Evolutionary conservation across 306 rosid species (phyloP), one percentile per base, ranked within the genome.

Genomic region (Cucurbita maxima): DNA sequence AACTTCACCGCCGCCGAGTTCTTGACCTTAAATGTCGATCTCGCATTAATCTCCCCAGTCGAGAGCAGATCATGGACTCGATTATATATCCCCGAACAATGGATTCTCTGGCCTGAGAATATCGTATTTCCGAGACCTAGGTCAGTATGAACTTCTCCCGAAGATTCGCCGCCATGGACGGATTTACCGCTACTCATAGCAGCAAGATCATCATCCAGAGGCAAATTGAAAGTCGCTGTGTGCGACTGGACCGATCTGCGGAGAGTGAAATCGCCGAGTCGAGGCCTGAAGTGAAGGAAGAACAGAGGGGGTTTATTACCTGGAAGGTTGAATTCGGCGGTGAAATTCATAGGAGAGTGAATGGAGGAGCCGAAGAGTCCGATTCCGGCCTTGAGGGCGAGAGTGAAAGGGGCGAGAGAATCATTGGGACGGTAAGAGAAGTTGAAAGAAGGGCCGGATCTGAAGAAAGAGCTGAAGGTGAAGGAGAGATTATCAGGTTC

Each of bases 231-330:
- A 22, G 1, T 45, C 72, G 53, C 5, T 2, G 43, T 64, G 51
- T 45, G 19, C 51, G 72, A 67, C 22, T 67, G 40, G 10, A 45
- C 40, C 0, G 56, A 44, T 45, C 40, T 44, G 40, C 55, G 52
- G 38, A 67, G 51, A 67, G 72, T 67, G 56, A 67, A 67, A 67
- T 67, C 72, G 19, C 72, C 72, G 40, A 67, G 18, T 22, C 6
- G 72, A 67, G 72, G 72, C 10, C 40, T 19, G 34, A 67, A 67
- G 19, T 45, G 72, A 12, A 67, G 72, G 72, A 67, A 45, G 72
- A 67, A 67, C 8, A 56, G 72, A 67, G 56, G 55, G 40, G 53
- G 4, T 19, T 43, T 11, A 4, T 67, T 67, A 12, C 20, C 19
- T 5, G 34, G 55, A 67, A 67, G 54, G 72, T 20, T 12, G 55